Conservation (phyloP, 768 basidiomycete species). For the Amyloporia xantha region DNA sequence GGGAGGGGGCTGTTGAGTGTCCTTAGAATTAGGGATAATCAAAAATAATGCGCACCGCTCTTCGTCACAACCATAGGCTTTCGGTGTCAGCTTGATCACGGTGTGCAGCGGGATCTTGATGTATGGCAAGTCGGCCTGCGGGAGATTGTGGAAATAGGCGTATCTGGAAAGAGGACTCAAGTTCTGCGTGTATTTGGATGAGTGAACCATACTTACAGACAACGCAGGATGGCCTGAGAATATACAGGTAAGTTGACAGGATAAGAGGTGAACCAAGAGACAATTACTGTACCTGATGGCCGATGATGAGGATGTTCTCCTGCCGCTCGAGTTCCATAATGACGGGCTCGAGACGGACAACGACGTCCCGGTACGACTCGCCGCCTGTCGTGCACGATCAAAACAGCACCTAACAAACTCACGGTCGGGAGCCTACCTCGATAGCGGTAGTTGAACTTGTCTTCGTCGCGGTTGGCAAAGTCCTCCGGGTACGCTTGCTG, state of each 20-base stretch:
- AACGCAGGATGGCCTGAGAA: constrained; percentile 66
- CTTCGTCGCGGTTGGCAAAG: constrained; percentile 95
- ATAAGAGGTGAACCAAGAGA: background rate
- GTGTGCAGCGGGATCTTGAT: constrained; percentile 97
- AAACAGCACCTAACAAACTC: background rate
- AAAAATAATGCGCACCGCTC: constrained; percentile 55
- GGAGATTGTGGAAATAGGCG: constrained; percentile 91
- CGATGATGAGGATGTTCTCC: constrained; percentile 94
- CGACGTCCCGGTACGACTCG: constrained; percentile 97
- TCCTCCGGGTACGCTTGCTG: constrained; percentile 96
- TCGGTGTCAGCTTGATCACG: constrained; percentile 96
- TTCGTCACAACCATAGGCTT: constrained; percentile 98
- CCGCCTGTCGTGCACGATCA: too few species aligned
- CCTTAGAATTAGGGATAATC: background rate
- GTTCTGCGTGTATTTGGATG: too few species aligned
- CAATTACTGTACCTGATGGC: constrained; percentile 61
- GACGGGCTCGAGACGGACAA: constrained; percentile 90
- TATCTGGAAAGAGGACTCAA: constrained; percentile 57
- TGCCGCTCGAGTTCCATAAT: constrained; percentile 99
- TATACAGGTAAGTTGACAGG: constrained; percentile 1
- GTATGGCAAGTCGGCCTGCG: constrained; percentile 93
- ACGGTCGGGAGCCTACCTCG: constrained; percentile 42
- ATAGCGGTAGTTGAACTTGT: constrained; percentile 99
- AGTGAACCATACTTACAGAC: constrained; percentile 60
- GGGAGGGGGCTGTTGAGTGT: background rate